Evolutionary conservation across 495 filamentous ascomycete genomes (phyloP).

Genomic region (Penicillium ucsense): DNA sequence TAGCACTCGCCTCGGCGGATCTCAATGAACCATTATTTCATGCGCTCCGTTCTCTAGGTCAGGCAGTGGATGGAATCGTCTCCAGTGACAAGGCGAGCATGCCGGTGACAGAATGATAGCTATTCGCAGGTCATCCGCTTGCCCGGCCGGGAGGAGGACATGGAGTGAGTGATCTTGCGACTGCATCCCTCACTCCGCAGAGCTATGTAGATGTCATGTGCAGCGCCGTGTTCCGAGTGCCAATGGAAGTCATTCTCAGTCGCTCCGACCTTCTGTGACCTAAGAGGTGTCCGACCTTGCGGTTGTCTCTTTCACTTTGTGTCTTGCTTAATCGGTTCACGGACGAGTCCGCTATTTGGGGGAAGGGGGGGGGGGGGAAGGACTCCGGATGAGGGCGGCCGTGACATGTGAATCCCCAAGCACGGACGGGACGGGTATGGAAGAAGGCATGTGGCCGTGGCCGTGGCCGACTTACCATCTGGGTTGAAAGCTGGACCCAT

Average conservation of each 20-base stretch:
- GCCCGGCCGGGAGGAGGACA: too few relatives aligned
- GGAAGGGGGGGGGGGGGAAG: too few relatives aligned
- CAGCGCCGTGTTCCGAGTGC: not conserved
- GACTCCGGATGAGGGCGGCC: not conserved
- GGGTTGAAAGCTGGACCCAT: constrained; percentile 33
- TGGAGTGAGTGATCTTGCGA: too few relatives aligned
- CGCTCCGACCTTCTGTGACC: too few relatives aligned
- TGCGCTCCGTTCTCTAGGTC: constrained; percentile 2
- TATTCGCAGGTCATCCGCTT: too few relatives aligned
- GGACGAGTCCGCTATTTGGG: too few relatives aligned
- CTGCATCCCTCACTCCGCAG: not conserved
- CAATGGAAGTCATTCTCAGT: too few relatives aligned
- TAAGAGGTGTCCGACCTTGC: too few relatives aligned
- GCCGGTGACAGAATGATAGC: too few relatives aligned
- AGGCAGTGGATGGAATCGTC: constrained; percentile 3
- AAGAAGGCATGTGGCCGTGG: constrained; percentile 6
- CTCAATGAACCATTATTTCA: too few relatives aligned
- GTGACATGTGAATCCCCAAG: constrained; percentile 15
- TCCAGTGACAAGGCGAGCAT: constrained; percentile 10
- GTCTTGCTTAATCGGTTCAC: too few relatives aligned
- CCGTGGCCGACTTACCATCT: constrained; percentile 30
- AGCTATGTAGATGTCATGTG: not conserved
- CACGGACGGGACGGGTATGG: not conserved
- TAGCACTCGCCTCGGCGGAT: constrained; percentile 4
- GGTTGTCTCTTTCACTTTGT: too few relatives aligned